Evolutionary conservation across 306 rosid genomes (phyloP), one percentile per base, ranked within the genome.

Genomic region (Prunus kanzakura): DNA sequence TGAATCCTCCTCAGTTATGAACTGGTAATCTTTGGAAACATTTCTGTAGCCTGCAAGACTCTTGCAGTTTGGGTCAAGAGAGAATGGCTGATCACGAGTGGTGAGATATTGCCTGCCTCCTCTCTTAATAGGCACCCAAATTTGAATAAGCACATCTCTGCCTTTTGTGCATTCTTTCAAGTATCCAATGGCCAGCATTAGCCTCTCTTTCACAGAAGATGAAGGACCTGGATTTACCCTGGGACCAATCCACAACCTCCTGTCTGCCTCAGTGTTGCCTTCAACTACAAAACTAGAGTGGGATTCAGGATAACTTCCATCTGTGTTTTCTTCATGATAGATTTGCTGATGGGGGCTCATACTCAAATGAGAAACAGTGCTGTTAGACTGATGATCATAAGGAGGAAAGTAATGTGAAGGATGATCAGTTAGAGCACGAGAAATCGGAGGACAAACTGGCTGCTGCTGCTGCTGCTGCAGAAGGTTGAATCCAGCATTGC

Each of bases 241-340:
- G 0, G 89, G 91, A 2, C 79, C 87, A 29, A 86, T 86, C 89
- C 93, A 86, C 83, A 86, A 81, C 46, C 86, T 84, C 55, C 82
- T 80, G 12, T 76, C 84, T 9, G 72, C 57, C 29, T 74, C 76
- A 23, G 56, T 47, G 15, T 47, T 46, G 27, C 77, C 50, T 30
- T 76, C 74, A 43, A 64, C 78, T 14, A 63, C 51, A 73, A 76
- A 77, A 3, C 73, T 69, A 45, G 20, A 43, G 32, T 23, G 14
- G 43, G 13, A 38, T 10, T 78, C 49, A 27, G 76, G 71, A 1
- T 50, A 18, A 25, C 54, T 23, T 73, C 75, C 1, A 74, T 74
- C 16, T 11, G 50, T 47, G n/a, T 35, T 35, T 35, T 71, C 72
- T 67, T 66, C 62, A 5, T 82, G 79, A 23, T 57, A 58, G 58